Conservation (phyloP, 2,329 filamentous ascomycete genomes). For the Kalaharituber pfeilii region DNA sequence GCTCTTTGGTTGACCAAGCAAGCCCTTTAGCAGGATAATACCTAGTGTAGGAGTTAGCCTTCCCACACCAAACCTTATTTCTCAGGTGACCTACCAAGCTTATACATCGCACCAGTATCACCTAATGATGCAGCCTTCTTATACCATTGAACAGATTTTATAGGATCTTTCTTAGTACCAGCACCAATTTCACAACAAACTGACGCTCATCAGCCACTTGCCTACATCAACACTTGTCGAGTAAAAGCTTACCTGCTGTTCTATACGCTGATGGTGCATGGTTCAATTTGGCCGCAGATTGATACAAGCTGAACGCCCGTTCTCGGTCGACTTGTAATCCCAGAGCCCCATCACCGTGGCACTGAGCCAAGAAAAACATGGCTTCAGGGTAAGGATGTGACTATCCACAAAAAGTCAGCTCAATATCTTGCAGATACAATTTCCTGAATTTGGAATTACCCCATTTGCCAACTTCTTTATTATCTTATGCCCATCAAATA, state of each 20-base stretch:
- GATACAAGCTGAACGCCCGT: constrained; percentile 84
- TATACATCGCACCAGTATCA: constrained; percentile 92
- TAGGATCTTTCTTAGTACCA: constrained; percentile 72
- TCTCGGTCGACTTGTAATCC: constrained; percentile 69
- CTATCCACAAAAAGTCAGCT: constrained; percentile 6
- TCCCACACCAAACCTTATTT: neutral
- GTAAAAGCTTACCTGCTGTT: constrained; percentile 39
- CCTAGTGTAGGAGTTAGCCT: no score
- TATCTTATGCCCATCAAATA: constrained; percentile 73
- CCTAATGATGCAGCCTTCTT: constrained; percentile 78
- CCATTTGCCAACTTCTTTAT: constrained; percentile 67
- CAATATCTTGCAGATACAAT: neutral
- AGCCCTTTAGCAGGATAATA: constrained; percentile 65
- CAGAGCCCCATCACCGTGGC: constrained; percentile 63
- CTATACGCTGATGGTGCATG: constrained; percentile 80
- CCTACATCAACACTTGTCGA: neutral
- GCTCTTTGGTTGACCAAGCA: constrained; percentile 73
- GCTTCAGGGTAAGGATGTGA: constrained; percentile 46
- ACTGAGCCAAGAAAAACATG: constrained; percentile 88
- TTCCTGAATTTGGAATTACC: constrained; percentile 31
- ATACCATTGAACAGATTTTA: constrained; percentile 98
- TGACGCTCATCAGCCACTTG: constrained; percentile 2
- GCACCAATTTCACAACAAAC: constrained; percentile 97
- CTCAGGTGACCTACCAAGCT: constrained; percentile 96
- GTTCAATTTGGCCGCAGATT: constrained; percentile 77